These are phyloP conservation scores for Aspergillus sp. DNA, from an alignment of 2,329 filamentous ascomycete species.

Conservation along the genomic window DNA sequence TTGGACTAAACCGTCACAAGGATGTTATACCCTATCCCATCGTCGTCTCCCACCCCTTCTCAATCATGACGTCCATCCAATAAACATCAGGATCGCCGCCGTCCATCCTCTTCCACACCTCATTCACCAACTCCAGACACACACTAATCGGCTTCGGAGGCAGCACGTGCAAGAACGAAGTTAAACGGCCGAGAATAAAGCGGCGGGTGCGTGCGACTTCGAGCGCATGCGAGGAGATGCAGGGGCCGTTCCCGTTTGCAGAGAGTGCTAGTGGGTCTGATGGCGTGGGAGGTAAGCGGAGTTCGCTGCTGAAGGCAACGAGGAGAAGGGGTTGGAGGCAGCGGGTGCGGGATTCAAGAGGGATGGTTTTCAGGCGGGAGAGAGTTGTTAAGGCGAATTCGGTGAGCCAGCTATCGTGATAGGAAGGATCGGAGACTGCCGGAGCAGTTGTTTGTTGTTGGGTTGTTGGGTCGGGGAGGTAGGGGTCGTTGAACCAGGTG, in stretches of 20 bases:
- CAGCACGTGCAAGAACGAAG: slow-evolving; percentile 46
- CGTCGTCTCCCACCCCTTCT: slow-evolving; percentile 58
- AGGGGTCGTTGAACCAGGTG: slow-evolving; percentile 18
- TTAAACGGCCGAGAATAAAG: slow-evolving; percentile 51
- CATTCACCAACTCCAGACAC: slow-evolving; percentile 52
- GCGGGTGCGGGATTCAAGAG: slow-evolving; percentile 53
- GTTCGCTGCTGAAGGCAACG: slow-evolving; percentile 51
- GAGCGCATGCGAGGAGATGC: slow-evolving; percentile 40
- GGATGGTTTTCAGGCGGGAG: slow-evolving; percentile 49
- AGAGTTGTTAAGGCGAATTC: slow-evolving; percentile 54
- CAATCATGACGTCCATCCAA: slow-evolving; percentile 59
- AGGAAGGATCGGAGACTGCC: slow-evolving; percentile 9
- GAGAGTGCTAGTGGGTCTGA: background rate
- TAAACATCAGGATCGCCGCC: slow-evolving; percentile 47
- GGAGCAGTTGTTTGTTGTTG: slow-evolving; percentile 24
- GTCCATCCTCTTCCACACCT: slow-evolving; percentile 55
- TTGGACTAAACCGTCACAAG: too few species aligned
- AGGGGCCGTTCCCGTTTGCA: slow-evolving; percentile 17
- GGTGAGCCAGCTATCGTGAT: slow-evolving; percentile 46
- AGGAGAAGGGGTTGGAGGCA: slow-evolving; percentile 56
- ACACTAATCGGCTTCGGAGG: slow-evolving; percentile 54
- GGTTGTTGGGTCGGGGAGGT: slow-evolving; percentile 15
- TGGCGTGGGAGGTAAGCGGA: slow-evolving; percentile 41
- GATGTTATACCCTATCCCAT: slow-evolving; percentile 40
- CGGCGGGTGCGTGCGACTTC: slow-evolving; percentile 49